phyloP scores from a whole-genome alignment of 1,284 basidiomycete species.

The Pisolithus thermaeus region DNA sequence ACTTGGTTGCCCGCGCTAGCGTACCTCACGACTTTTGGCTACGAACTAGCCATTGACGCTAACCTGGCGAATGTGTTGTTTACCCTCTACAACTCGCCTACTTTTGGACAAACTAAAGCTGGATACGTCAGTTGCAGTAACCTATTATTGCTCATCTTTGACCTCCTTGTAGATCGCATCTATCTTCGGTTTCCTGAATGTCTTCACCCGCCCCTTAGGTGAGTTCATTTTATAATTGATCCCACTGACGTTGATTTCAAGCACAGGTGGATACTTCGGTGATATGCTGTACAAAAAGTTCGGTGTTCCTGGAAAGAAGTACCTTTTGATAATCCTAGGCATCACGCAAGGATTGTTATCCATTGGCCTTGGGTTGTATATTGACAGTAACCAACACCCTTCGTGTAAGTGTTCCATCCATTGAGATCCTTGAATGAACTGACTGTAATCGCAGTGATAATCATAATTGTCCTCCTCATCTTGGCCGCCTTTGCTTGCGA shows the following conservation, averaged over 20 bases:
- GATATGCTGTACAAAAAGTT: constrained; percentile 44
- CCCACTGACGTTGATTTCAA: not conserved
- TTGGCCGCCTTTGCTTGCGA: constrained; percentile 25
- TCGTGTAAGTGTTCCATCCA: constrained; percentile 13
- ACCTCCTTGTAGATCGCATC: constrained; percentile 28
- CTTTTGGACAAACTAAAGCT: constrained; percentile 43
- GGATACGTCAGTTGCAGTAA: constrained; percentile 39
- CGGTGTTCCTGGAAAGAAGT: constrained; percentile 49
- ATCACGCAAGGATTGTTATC: constrained; percentile 42
- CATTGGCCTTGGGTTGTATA: constrained; percentile 43
- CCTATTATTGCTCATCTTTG: not conserved
- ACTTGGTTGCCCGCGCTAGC: constrained; percentile 57
- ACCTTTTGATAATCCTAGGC: constrained; percentile 40
- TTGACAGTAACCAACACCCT: constrained; percentile 29
- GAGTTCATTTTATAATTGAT: constrained; percentile 7
- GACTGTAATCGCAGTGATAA: constrained; percentile 14
- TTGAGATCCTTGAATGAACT: not conserved
- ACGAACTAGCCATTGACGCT: constrained; percentile 55
- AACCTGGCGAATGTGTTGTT: constrained; percentile 48
- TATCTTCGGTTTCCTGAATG: constrained; percentile 48
- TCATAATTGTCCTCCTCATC: constrained; percentile 28
- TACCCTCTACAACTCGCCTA: constrained; percentile 30
- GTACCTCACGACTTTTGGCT: constrained; percentile 52
- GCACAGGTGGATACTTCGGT: constrained; percentile 43
- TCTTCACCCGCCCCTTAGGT: constrained; percentile 44